phyloP scores from a whole-genome alignment of 2,329 filamentous ascomycete species.

The Metarhizium album region DNA sequence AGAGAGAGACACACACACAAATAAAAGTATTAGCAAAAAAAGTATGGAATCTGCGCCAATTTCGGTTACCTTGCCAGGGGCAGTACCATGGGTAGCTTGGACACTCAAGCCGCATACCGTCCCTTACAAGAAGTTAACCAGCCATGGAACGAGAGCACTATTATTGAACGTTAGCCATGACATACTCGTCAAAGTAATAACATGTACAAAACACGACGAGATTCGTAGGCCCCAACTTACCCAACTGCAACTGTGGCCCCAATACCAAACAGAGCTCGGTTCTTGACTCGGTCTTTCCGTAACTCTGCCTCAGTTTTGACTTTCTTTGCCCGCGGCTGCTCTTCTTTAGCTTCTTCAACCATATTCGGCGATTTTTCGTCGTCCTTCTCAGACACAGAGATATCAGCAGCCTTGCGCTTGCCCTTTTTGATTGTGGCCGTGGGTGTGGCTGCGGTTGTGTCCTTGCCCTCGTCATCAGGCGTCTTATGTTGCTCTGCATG shows the following conservation, averaged over 20 bases:
- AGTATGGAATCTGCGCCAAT: conserved; percentile 1
- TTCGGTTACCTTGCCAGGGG: neutral
- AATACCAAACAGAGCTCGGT: conserved; percentile 74
- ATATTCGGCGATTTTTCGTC: conserved; percentile 26
- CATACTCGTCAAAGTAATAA: neutral
- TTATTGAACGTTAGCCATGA: neutral
- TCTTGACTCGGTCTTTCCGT: conserved; percentile 77
- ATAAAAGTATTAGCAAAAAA: neutral
- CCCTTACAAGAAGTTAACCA: conserved; percentile 38
- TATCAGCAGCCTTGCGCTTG: conserved; percentile 68
- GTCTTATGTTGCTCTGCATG: conserved; percentile 28
- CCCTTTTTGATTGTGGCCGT: conserved; percentile 33
- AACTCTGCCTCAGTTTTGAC: conserved; percentile 71
- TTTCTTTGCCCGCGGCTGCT: conserved; percentile 56
- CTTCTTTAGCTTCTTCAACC: conserved; percentile 20
- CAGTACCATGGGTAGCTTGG: neutral
- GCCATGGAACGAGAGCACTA: conserved; percentile 39
- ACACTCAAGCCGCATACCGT: neutral
- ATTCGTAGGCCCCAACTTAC: conserved; percentile 49
- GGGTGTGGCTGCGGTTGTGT: conserved; percentile 20
- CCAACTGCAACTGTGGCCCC: conserved; percentile 80
- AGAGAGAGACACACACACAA: neutral
- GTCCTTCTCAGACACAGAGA: conserved; percentile 54
- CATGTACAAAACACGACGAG: neutral
- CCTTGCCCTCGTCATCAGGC: conserved; percentile 25